Base-by-base conservation (phyloP, 1,284 basidiomycete genomes). In the Cutaneotrichosporon cyanovorans region DNA sequence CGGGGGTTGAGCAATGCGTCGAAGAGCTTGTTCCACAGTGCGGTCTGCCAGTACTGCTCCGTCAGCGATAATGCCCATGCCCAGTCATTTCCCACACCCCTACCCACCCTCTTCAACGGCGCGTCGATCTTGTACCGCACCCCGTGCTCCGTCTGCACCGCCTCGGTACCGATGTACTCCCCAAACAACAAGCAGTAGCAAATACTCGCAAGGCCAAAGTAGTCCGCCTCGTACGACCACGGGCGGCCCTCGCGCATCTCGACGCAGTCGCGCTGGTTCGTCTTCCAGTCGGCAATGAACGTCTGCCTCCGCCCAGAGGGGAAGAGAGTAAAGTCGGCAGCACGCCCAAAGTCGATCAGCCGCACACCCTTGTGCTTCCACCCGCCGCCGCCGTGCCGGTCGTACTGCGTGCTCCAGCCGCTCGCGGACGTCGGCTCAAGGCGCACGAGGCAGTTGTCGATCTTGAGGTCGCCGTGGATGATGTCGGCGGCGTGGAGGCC, bases 391-490 rank as follows among this genome's bases (percentile, higher is more conserved):
- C 93, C 92, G 0, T 77, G 74, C 2, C 83, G 79, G 38, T 82
- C 76, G 72, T 97, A 98, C 19, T 76, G 71, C 44, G 79, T 74
- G 2, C 81, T 78, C 85, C 93, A 92, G 2, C 81, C 82, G 15
- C 81, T 82, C 30, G 56, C 54, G 12, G 42, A 31, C 11, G 32
- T 23, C 0, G 84, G 82, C 11, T 90, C 86, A 22, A 98, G 77
- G 4, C 95, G 82, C 8, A 98, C 75, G 12, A 99, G 78, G 66
- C 92, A 96, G 72, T 99, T 99, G 75, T 99, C 95, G 65, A 97
- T 96, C 77, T 99, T 99, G 59, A 99, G 78, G 73, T 99, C 95
- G 35, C 95, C 93, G 62, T 99, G 95, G 57, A 99, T 85, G 73
- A 97, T 85, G 15, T 86, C 85, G 0, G 77, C 75, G 9, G 68